Conservation (phyloP, 2,329 filamentous ascomycete species). For the Fusarium sp. region DNA sequence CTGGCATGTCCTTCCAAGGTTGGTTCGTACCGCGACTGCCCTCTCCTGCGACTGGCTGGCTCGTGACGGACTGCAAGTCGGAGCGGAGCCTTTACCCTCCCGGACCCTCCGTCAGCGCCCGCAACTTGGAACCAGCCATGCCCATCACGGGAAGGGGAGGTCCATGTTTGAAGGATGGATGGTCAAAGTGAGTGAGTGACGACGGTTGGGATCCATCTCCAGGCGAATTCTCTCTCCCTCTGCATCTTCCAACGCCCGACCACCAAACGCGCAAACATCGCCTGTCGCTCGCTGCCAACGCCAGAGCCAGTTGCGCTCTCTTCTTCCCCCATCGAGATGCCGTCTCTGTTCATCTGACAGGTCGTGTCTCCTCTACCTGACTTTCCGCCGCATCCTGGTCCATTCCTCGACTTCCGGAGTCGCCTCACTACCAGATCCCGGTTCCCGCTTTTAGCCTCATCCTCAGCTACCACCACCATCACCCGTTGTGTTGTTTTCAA, state of each 20-base stretch:
- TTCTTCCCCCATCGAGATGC: conserved; percentile 33
- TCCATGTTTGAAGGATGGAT: background rate
- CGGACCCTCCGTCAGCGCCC: conserved; percentile 20
- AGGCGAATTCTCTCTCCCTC: conserved; percentile 1
- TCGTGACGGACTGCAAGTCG: background rate
- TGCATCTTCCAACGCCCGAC: conserved; percentile 1
- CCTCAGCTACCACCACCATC: background rate
- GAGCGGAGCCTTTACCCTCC: conserved; percentile 25
- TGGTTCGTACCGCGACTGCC: background rate
- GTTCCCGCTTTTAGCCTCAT: conserved; percentile 14
- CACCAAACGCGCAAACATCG: background rate
- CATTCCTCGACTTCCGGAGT: conserved; percentile 28
- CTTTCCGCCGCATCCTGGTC: conserved; percentile 25
- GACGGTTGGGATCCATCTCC: background rate
- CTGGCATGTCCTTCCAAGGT: background rate
- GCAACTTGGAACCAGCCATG: background rate
- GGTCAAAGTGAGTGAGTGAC: background rate
- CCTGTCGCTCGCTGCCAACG: background rate
- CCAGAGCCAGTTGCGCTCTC: conserved; percentile 3
- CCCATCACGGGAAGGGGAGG: background rate
- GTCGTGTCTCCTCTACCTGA: conserved; percentile 24
- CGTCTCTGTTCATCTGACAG: conserved; percentile 29
- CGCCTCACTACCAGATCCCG: conserved; percentile 12
- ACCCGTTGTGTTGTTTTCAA: background rate
- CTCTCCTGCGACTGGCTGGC: background rate